Evolutionary conservation across 345 rosid species (phyloP).

Genomic region (Fremontodendron californicum): DNA sequence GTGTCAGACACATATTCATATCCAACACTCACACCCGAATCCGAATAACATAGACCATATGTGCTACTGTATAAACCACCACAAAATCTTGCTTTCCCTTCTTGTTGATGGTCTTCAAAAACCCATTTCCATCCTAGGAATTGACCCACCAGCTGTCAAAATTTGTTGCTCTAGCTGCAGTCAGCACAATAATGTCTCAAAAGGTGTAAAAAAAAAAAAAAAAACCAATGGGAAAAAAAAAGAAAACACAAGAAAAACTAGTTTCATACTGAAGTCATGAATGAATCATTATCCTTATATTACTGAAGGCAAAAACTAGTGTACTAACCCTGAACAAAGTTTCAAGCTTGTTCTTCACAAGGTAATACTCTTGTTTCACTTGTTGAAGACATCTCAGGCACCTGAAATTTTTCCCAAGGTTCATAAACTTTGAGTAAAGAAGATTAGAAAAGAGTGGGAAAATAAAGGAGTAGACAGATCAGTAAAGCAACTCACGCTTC

Average conservation of each 20-base stretch:
- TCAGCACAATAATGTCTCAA: not conserved
- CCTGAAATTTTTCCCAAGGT: conserved; percentile 32
- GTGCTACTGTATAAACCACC: conserved; percentile 20
- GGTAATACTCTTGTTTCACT: conserved; percentile 70
- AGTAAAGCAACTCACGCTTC: conserved; percentile 52
- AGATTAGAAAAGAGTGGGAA: not conserved
- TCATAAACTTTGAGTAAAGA: no score
- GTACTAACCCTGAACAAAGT: conserved; percentile 57
- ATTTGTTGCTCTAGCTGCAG: conserved; percentile 87
- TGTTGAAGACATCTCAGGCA: conserved; percentile 79
- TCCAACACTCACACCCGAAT: no score
- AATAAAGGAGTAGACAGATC: not conserved
- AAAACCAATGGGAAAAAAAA: no score
- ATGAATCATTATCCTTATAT: not conserved
- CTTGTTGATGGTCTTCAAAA: conserved; percentile 27
- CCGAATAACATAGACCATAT: no score
- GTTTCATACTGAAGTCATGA: not conserved
- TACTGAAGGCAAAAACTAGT: not conserved
- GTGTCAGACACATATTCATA: no score
- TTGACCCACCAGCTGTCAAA: conserved; percentile 80
- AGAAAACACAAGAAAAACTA: not conserved
- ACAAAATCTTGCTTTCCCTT: conserved; percentile 1
- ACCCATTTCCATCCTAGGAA: conserved; percentile 47
- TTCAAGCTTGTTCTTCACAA: conserved; percentile 79
- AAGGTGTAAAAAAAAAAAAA: no score